A percentile compares a stretch with the other conserved stretches of the same genome.
phyloP scores from a whole-genome alignment of 257 asterid genomes.

The Coffea canephora region DNA sequence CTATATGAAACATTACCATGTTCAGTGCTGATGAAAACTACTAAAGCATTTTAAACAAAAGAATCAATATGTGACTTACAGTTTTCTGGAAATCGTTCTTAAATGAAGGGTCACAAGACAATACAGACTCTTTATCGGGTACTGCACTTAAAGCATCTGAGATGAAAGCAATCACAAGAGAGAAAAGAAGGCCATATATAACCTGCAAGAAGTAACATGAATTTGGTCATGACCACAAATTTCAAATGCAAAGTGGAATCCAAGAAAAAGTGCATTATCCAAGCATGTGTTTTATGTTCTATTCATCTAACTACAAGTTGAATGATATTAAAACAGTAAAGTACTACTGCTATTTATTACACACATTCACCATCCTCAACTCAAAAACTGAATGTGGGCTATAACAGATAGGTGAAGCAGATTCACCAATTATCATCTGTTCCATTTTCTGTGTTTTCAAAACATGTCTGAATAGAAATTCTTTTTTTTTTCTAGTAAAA shows the following conservation, averaged over 20 bases:
- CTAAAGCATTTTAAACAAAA: slow-evolving; percentile 3
- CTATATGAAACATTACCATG: slow-evolving; percentile 39
- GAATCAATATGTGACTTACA: slow-evolving; percentile 52
- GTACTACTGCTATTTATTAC: neutral
- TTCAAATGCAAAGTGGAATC: neutral
- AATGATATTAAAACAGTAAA: neutral
- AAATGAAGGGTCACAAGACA: slow-evolving; percentile 77
- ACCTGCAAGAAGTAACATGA: slow-evolving; percentile 57
- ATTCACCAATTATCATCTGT: neutral
- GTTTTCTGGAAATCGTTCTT: slow-evolving; percentile 74
- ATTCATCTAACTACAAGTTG: neutral
- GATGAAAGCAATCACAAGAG: slow-evolving; percentile 74
- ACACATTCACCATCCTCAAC: neutral
- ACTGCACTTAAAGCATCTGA: slow-evolving; percentile 87
- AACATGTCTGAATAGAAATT: neutral
- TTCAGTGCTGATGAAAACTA: slow-evolving; percentile 1
- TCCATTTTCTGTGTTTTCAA: neutral
- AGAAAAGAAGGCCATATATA: slow-evolving; percentile 71
- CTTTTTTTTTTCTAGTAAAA: neutral
- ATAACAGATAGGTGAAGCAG: neutral
- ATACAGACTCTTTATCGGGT: slow-evolving; percentile 56
- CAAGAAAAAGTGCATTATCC: neutral
- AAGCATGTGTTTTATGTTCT: neutral
- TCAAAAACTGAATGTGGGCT: neutral
- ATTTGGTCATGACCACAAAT: slow-evolving; percentile 5